Evolutionary conservation across 805 yeast genomes (phyloP).

Genomic region (Grigorovia yakushimaensis): DNA sequence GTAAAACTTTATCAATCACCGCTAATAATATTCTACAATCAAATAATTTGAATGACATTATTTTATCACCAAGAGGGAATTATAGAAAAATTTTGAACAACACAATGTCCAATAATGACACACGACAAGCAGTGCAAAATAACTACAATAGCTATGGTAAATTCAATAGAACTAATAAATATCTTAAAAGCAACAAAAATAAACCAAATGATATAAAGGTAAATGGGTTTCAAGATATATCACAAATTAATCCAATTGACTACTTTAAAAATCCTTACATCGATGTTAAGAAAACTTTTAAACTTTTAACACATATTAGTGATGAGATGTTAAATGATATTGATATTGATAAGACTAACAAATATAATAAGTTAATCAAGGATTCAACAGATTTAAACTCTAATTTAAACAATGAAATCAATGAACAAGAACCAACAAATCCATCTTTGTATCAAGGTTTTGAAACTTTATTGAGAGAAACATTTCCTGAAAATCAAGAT

Average conservation of each 20-base stretch:
- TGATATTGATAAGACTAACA: constrained; percentile 21
- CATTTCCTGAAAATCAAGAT: background rate
- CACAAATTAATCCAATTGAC: background rate
- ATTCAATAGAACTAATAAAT: background rate
- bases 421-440: background rate
- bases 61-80: constrained; percentile 26
- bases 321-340: constrained; percentile 51
- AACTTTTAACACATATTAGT: constrained; percentile 45
- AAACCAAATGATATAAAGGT: background rate
- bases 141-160: background rate
- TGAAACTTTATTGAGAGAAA: constrained; percentile 1
- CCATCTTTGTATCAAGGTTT: constrained; percentile 5
- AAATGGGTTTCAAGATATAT: background rate
- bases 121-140: background rate
- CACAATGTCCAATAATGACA: constrained; percentile 17
- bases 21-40: constrained; percentile 47
- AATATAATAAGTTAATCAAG: constrained; percentile 7
- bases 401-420: background rate
- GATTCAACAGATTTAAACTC: background rate
- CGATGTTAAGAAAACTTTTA: constrained; percentile 34
- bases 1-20: constrained; percentile 44
- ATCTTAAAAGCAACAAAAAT: no score
- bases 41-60: constrained; percentile 27
- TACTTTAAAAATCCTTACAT: constrained; percentile 31
- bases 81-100: constrained; percentile 23